Evolutionary conservation across 495 filamentous ascomycete genomes (phyloP).

Genomic region (Daldinia caldariorum): DNA sequence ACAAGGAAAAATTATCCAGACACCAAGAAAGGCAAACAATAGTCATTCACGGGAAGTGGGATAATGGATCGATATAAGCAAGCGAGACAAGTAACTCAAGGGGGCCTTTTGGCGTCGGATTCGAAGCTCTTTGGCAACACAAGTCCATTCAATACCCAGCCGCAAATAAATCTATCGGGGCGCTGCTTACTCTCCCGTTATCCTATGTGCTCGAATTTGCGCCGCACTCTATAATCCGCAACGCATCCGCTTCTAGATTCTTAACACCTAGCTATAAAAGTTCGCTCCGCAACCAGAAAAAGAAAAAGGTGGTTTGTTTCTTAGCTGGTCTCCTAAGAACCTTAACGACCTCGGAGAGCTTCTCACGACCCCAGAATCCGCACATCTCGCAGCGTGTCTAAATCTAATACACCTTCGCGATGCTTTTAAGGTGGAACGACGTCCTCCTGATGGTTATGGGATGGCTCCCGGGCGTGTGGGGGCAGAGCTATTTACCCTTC

Average conservation of each 20-base stretch:
- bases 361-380: background rate
- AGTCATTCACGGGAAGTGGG: background rate
- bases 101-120: background rate
- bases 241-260: background rate
- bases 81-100: background rate
- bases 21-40: constrained; percentile 3
- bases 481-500: background rate
- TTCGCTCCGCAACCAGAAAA: background rate
- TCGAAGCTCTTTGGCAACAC: background rate
- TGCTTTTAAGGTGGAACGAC: background rate
- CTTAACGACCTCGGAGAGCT: background rate
- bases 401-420: background rate
- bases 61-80: background rate
- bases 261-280: background rate
- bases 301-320: background rate
- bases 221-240: background rate
- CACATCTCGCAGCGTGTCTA: background rate
- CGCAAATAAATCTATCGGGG: background rate
- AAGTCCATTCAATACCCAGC: background rate
- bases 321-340: background rate
- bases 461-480: background rate
- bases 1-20: background rate
- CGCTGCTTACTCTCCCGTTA: background rate
- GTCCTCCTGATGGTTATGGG: background rate
- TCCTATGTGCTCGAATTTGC: background rate